phyloP scores from a whole-genome alignment of 495 filamentous ascomycete genomes.

The Letharia columbiana region DNA sequence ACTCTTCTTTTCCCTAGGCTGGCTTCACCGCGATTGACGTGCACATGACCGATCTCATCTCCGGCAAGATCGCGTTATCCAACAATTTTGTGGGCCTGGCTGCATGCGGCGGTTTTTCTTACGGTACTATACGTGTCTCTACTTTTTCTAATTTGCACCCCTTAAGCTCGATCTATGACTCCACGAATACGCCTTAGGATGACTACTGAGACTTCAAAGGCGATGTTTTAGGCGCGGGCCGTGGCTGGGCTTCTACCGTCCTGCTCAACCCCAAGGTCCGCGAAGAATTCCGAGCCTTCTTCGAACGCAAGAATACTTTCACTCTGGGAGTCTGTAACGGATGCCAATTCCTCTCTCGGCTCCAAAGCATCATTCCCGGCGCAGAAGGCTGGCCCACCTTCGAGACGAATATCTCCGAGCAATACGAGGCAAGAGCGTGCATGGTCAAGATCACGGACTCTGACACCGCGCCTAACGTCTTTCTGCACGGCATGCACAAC shows the following conservation, averaged over 20 bases:
- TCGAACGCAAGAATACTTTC: conserved; percentile 83
- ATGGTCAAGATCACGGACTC: conserved; percentile 77
- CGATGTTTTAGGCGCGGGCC: conserved; percentile 88
- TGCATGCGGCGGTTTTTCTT: conserved; percentile 94
- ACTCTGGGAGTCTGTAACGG: conserved; percentile 94
- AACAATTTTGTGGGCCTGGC: conserved; percentile 70
- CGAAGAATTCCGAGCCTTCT: conserved; percentile 73
- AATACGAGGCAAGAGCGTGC: conserved; percentile 83
- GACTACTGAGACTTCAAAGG: conserved; percentile 27
- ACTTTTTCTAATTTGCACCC: no score
- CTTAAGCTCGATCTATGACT: not conserved
- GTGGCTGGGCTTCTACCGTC: conserved; percentile 94
- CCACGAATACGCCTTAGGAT: not conserved
- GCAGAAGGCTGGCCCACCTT: conserved; percentile 81
- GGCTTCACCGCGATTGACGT: conserved; percentile 90
- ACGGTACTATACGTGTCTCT: conserved; percentile 36
- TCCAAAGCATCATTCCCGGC: conserved; percentile 81
- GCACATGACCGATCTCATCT: conserved; percentile 92
- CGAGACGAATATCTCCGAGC: conserved; percentile 73
- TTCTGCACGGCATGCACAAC: conserved; percentile 85
- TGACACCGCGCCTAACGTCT: conserved; percentile 61
- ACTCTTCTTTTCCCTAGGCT: not conserved
- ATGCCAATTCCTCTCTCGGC: conserved; percentile 83
- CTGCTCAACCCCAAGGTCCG: conserved; percentile 71
- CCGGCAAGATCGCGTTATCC: conserved; percentile 62